Percentiles rank a stretch among this genome's conserved stretches.
phyloP scores from a whole-genome alignment of 1,284 basidiomycete species.

The Sphaerobolus stellatus region DNA sequence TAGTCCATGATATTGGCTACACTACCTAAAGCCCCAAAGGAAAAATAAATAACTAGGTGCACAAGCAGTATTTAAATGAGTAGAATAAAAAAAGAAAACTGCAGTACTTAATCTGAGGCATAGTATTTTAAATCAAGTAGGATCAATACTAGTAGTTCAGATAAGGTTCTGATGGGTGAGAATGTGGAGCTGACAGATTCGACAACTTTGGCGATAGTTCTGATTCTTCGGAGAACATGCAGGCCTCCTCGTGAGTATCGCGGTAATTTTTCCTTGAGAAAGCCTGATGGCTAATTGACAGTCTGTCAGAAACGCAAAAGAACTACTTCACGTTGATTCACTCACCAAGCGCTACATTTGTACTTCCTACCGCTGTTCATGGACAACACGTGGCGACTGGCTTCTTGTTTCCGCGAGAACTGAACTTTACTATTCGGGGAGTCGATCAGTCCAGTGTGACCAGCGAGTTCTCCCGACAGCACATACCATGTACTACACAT shows the following conservation, averaged over 20 bases:
- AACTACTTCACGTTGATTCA: background rate
- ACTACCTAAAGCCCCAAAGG: no score
- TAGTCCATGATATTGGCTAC: no score
- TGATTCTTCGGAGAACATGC: conserved; percentile 5
- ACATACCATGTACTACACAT: conserved; percentile 12
- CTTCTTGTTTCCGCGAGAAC: conserved; percentile 12
- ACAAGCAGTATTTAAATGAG: no score
- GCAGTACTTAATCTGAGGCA: no score
- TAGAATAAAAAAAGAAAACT: no score
- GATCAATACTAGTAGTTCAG: no score
- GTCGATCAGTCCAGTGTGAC: background rate
- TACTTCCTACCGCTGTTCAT: conserved; percentile 13
- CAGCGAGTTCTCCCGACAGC: background rate
- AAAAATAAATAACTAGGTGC: no score
- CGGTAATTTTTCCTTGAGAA: conserved; percentile 12
- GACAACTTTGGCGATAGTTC: background rate
- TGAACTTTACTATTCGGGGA: background rate
- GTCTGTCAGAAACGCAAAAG: background rate
- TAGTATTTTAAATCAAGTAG: no score
- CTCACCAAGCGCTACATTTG: conserved; percentile 13
- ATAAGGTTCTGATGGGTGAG: background rate
- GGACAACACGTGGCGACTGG: conserved; percentile 8
- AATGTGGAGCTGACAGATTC: background rate
- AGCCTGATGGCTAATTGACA: conserved; percentile 7
- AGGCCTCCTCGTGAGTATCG: conserved; percentile 10